A percentile compares a stretch with the other conserved stretches of the same genome.
Evolutionary conservation across 2,329 filamentous ascomycete species (phyloP).

Genomic region (Colletotrichum acutatum): DNA sequence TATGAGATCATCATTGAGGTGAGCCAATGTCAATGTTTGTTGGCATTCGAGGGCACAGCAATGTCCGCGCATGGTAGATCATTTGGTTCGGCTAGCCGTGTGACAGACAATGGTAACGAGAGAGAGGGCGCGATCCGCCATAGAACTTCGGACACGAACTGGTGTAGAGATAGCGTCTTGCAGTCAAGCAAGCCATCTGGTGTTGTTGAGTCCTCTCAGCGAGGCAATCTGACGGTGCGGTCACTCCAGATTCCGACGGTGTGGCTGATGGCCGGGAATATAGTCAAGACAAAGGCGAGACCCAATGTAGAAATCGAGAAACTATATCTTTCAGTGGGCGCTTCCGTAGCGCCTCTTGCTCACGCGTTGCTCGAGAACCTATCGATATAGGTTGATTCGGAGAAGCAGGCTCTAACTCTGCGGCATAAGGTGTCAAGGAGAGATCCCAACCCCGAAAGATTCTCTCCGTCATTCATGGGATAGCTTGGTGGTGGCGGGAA

Average conservation of each 20-base stretch:
- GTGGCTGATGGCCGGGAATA: background rate
- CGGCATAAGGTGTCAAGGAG: background rate
- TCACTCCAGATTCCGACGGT: background rate
- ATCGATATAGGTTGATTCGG: background rate
- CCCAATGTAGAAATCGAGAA: background rate
- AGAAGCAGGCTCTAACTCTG: background rate
- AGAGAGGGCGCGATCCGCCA: too few species aligned
- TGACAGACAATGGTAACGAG: too few species aligned
- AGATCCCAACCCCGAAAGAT: background rate
- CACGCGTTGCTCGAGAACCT: background rate
- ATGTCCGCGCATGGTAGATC: background rate
- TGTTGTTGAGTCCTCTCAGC: background rate
- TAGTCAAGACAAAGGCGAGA: slow-evolving; percentile 1
- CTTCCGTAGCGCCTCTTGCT: background rate
- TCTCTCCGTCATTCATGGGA: background rate
- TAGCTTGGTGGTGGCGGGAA: background rate
- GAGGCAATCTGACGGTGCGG: background rate
- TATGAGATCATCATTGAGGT: background rate
- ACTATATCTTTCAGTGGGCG: background rate
- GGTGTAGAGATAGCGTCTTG: too few species aligned
- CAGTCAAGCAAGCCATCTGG: background rate
- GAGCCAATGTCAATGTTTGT: background rate
- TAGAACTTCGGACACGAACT: too few species aligned
- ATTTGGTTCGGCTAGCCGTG: too few species aligned
- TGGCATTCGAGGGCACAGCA: background rate